These are phyloP conservation scores for Malbranchea cinnamomea DNA, from an alignment of 2,329 filamentous ascomycete genomes.

Conservation along the genomic window DNA sequence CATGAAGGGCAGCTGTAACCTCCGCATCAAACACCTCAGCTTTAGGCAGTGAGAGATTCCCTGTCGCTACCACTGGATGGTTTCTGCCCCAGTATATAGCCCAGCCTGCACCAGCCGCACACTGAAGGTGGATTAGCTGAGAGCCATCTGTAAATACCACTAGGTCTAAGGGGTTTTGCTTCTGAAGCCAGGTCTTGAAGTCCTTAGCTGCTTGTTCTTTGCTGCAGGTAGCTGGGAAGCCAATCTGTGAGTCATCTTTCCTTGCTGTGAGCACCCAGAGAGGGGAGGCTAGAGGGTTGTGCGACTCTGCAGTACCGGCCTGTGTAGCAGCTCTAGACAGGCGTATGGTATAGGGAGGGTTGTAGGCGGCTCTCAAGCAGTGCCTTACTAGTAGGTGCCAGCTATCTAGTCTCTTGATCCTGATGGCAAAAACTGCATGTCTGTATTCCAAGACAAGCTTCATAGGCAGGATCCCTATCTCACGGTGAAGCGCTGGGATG, in stretches of 20 bases:
- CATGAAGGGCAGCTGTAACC: neutral
- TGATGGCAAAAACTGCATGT: conserved; percentile 7
- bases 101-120: conserved; percentile 1
- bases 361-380: neutral
- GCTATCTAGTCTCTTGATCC: conserved; percentile 10
- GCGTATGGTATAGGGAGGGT: neutral
- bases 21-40: conserved; percentile 2
- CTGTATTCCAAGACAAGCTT: conserved; percentile 7
- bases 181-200: neutral
- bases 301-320: neutral
- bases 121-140: neutral
- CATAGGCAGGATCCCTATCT: conserved; percentile 6
- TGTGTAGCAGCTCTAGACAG: conserved; percentile 1
- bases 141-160: conserved; percentile 2
- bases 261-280: neutral
- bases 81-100: neutral
- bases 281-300: neutral
- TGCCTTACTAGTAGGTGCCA: conserved; percentile 9
- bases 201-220: neutral
- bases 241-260: neutral
- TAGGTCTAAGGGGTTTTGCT: neutral
- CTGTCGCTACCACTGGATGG: neutral
- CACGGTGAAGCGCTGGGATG: conserved; percentile 6
- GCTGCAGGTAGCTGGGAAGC: neutral
- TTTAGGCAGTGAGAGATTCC: neutral